phyloP scores from a whole-genome alignment of 176 grass and related monocot genomes.

The Oropetium thomaeum region DNA sequence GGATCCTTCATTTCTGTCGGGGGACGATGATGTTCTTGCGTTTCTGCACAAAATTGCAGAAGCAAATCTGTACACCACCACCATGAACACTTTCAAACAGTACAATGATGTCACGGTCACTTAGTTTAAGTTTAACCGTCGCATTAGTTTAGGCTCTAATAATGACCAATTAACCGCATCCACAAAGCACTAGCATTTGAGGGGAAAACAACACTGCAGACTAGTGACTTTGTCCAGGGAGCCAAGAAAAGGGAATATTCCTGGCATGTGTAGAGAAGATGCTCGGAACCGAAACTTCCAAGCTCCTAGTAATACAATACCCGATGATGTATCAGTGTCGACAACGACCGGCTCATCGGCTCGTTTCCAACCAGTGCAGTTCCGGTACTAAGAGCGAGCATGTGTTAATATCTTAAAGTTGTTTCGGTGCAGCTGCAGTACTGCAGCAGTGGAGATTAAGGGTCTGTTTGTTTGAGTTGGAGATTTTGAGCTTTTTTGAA shows the following conservation, averaged over 20 bases:
- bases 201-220: constrained; percentile 1
- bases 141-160: background rate
- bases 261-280: constrained; percentile 21
- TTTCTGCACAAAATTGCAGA: background rate
- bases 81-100: background rate
- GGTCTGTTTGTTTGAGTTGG: background rate
- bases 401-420: too few relatives aligned
- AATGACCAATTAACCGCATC: background rate
- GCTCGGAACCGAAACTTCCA: constrained; percentile 28
- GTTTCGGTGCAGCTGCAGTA: constrained; percentile 9
- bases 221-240: constrained; percentile 9
- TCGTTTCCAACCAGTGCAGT: background rate
- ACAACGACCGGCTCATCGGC: constrained; percentile 31
- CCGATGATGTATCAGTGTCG: constrained; percentile 2
- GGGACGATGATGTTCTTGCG: background rate
- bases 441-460: background rate
- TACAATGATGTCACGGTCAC: background rate
- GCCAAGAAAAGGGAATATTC: constrained; percentile 39
- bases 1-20: too few relatives aligned
- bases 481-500: too few relatives aligned
- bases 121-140: background rate
- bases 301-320: constrained; percentile 25
- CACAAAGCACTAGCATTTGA: background rate
- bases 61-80: background rate
- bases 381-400: background rate